Conservation (phyloP, 306 rosid species). For the Urtica urens region DNA sequence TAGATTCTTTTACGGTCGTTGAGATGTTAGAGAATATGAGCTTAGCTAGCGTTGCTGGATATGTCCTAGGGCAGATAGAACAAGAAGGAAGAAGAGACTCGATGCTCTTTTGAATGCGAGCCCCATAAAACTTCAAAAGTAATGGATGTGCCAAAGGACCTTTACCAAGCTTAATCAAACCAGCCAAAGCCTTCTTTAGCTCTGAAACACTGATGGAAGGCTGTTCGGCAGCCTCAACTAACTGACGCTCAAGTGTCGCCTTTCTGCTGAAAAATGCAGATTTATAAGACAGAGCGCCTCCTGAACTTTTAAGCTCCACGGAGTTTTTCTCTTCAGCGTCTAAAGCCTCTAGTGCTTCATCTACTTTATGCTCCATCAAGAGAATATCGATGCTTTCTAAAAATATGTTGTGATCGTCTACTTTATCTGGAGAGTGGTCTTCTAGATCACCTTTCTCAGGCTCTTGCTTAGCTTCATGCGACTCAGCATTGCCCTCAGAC, state of each 20-base stretch:
- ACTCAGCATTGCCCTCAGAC: slow-evolving; percentile 25
- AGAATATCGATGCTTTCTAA: slow-evolving; percentile 72
- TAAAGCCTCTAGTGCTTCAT: slow-evolving; percentile 83
- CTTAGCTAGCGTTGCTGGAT: slow-evolving; percentile 68
- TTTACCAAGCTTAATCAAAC: slow-evolving; percentile 78
- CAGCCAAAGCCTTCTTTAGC: slow-evolving; percentile 55
- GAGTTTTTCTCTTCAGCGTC: slow-evolving; percentile 71
- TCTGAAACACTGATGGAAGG: slow-evolving; percentile 52
- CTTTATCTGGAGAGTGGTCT: slow-evolving; percentile 41
- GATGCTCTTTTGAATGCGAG: slow-evolving; percentile 61
- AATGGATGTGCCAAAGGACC: slow-evolving; percentile 74
- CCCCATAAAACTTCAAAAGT: slow-evolving; percentile 49
- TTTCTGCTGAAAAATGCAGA: slow-evolving; percentile 53
- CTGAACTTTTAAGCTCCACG: slow-evolving; percentile 47
- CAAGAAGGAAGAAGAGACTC: slow-evolving; percentile 73
- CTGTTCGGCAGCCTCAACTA: slow-evolving; percentile 51
- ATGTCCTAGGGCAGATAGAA: slow-evolving; percentile 66
- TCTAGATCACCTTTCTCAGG: slow-evolving; percentile 35
- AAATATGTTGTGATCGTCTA: slow-evolving; percentile 31
- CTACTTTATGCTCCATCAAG: slow-evolving; percentile 74
- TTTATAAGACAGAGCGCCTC: slow-evolving; percentile 44
- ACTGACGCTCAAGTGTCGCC: slow-evolving; percentile 52
- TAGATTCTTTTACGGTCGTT: slow-evolving; percentile 56
- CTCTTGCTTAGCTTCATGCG: slow-evolving; percentile 29
- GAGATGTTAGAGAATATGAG: slow-evolving; percentile 74